Percentiles rank a stretch among this genome's conserved stretches.
phyloP scores from a whole-genome alignment of 768 basidiomycete genomes.

The Coprinellus aureogranulatus region DNA sequence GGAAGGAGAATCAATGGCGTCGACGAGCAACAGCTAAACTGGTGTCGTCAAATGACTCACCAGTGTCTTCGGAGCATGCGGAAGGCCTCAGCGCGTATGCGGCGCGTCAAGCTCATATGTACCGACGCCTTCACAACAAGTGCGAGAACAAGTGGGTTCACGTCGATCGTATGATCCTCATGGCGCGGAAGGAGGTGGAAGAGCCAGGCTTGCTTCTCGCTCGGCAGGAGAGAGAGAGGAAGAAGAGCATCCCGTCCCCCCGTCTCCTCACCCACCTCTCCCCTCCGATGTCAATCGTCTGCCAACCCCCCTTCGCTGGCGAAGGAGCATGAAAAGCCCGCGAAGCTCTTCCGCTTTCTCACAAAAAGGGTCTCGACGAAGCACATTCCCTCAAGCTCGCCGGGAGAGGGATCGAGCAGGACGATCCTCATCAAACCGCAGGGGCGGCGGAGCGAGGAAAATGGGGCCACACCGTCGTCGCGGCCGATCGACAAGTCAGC shows the following conservation, averaged over 20 bases:
- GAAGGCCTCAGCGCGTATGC: conserved; percentile 13
- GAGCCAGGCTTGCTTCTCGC: too few relatives aligned
- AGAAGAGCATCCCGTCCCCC: too few relatives aligned
- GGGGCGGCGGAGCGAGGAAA: conserved; percentile 1
- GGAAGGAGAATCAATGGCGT: conserved; percentile 13
- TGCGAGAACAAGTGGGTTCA: too few relatives aligned
- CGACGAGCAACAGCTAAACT: neutral
- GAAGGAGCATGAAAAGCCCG: conserved; percentile 10
- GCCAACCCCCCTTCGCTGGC: neutral
- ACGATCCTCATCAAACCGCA: neutral
- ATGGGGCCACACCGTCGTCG: neutral
- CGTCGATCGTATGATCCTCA: too few relatives aligned
- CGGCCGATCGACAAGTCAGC: neutral
- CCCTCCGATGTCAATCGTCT: conserved; percentile 1
- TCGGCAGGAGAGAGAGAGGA: too few relatives aligned
- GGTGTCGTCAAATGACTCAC: too few relatives aligned
- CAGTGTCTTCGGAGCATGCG: neutral
- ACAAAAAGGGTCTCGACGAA: conserved; percentile 4
- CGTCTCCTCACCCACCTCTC: neutral
- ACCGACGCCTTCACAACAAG: neutral
- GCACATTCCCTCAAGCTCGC: neutral
- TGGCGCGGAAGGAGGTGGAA: too few relatives aligned
- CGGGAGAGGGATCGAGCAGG: neutral
- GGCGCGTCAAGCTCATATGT: conserved; percentile 3
- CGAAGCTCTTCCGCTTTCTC: conserved; percentile 12